A percentile compares a stretch with the other conserved stretches of the same genome.
phyloP scores from a whole-genome alignment of 164 flowering plant species.

The Protea cynaroides region DNA sequence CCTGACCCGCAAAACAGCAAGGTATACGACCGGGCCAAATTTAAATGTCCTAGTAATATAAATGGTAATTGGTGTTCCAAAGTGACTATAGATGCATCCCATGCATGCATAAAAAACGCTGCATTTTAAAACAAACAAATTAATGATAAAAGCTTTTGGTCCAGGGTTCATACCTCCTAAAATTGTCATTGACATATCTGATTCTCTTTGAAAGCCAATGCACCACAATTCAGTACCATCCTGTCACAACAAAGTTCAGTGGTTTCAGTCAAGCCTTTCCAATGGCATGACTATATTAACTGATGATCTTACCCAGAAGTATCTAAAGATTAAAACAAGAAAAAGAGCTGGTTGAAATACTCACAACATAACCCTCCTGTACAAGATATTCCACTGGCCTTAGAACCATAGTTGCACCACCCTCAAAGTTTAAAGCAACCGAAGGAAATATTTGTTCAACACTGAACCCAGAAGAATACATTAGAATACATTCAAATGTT shows the following conservation, averaged over 20 bases:
- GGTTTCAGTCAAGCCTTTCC: background rate
- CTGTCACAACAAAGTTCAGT: conserved; percentile 29
- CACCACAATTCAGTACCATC: conserved; percentile 75
- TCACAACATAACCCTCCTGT: conserved; percentile 52
- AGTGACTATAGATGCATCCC: too few species aligned
- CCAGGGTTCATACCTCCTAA: conserved; percentile 66
- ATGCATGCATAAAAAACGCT: too few species aligned
- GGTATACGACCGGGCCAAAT: too few species aligned
- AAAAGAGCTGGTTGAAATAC: conserved; percentile 17
- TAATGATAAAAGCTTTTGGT: background rate
- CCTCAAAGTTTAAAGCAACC: conserved; percentile 73
- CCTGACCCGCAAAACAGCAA: too few species aligned
- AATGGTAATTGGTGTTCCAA: too few species aligned
- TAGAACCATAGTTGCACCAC: conserved; percentile 68
- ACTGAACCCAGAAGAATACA: conserved; percentile 31
- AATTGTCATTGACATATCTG: conserved; percentile 67
- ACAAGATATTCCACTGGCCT: conserved; percentile 74
- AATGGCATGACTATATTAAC: background rate
- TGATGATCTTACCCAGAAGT: background rate
- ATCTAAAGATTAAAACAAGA: background rate
- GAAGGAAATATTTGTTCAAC: conserved; percentile 58
- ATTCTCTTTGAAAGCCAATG: conserved; percentile 75
- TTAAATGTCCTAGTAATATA: too few species aligned
- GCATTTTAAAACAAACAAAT: background rate
- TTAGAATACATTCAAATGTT: conserved; percentile 4